phyloP scores from a whole-genome alignment of 352 stramenopile species.

The Aphanomyces astaci region DNA sequence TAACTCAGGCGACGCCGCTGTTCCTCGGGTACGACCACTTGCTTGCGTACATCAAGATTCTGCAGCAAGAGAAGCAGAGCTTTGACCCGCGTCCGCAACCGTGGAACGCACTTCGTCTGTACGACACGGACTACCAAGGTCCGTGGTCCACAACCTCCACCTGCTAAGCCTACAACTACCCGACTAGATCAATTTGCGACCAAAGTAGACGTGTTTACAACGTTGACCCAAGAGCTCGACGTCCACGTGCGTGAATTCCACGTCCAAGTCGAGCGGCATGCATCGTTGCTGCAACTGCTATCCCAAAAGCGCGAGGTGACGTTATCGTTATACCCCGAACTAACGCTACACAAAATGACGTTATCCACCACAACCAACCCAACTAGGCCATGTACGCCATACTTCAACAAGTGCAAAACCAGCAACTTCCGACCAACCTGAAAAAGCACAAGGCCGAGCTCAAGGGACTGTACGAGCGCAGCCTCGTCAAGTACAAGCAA shows the following conservation, averaged over 20 bases:
- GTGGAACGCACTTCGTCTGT: constrained; percentile 12
- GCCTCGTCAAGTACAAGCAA: constrained; percentile 14
- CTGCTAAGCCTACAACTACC: neutral
- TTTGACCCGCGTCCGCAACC: constrained; percentile 9
- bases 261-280: neutral
- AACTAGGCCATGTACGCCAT: neutral
- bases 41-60: neutral
- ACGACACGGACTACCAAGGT: constrained; percentile 20
- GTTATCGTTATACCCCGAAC: no score
- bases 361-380: no score
- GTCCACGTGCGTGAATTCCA: neutral
- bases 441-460: constrained; percentile 18
- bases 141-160: neutral
- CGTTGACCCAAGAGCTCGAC: neutral
- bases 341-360: no score
- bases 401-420: neutral
- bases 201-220: neutral
- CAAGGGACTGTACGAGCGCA: neutral
- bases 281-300: neutral
- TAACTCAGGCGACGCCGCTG: constrained; percentile 7
- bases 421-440: constrained; percentile 5
- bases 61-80: constrained; percentile 1
- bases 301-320: constrained; percentile 5
- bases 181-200: constrained; percentile 9
- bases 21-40: constrained; percentile 14